Evolutionary conservation across 805 yeast species (phyloP), one percentile per base, ranked within the genome.

Genomic region (Starmerella scarabaei): DNA sequence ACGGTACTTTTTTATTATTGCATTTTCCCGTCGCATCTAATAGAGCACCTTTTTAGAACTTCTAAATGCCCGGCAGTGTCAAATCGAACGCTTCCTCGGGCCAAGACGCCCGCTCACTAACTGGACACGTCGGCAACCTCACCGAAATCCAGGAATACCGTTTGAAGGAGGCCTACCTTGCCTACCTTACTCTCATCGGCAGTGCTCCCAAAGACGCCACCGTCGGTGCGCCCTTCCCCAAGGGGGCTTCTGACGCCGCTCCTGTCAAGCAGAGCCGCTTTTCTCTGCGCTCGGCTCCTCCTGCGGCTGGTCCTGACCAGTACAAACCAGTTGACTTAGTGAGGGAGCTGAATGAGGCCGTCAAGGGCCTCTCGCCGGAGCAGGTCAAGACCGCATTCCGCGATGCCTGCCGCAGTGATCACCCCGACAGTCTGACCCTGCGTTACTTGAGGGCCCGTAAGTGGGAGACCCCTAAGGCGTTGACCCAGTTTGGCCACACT

Each of bases 391-490:
- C 58, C 7, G 67, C 69, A 47, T 66, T 76, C 54, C 72, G 80
- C 78, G 56, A 63, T 32, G 66, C 76, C 67, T 53, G 75, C 37
- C 75, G 88, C 61, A 70, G 75, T 31, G 97, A 88, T 57, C 68
- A 77, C 35, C 80, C 93, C 3, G 99, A 91, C 59, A 78, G 80
- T 52, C 60, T 77, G 49, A 37, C 83, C 23, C 66, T 86, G 53
- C 71, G 93, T 53, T 86, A 79, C 53, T 61, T 82, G 20, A 69
- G 94, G 51, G 95, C 95, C 29, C 75, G 95, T 61, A 84, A 84
- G 61, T 84, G 84, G 77, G 74, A 80, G 48, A 67, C 76, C 18
- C 77, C 74, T 50, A 72, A 75, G 53, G 68, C 84, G 0, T 56
- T 81, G 41, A 64, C 65, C 17, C 84, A 85, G 93, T 54, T 83